Evolutionary conservation across 768 basidiomycete genomes (phyloP), one percentile per base, ranked within the genome.

Genomic region (Tricholoma furcatifolium): DNA sequence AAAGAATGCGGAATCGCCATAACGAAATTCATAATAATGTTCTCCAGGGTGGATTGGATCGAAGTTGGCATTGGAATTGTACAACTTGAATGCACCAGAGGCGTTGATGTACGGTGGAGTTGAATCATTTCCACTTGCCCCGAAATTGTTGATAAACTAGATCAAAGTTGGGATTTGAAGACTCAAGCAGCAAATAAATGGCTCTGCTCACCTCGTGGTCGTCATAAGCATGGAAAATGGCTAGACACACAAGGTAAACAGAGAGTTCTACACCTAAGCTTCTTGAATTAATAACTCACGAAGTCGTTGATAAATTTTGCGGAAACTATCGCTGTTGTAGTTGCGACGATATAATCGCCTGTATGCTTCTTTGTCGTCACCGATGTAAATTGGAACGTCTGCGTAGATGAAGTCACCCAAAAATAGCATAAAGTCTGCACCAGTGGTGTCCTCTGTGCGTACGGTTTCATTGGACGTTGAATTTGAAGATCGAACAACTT

Each of bases 361-460:
- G 62, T 87, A 91, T 15, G 78, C 76, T 43, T 84, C 78, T 52
- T 67, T 67, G 57, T 75, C 67, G 60, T 84, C 81, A 2, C 85
- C 85, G 39, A 78, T 74, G 61, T 83, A 84, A 10, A 75, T 45
- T 5, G 89, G 88, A 2, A 87, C 81, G 59, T 90, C 87, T 2
- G 84, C 84, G 57, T 90, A 88, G 56, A 91, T 84, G 55, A 85
- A 87, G 62, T 90, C 88, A 5, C 88, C 88, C 44, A 90, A 68
- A 65, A 89, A 82, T 6, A 88, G 62, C 67, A 89, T 66, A 58
- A 89, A 91, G 47, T 83, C 82, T 4, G 77, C 67, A 3, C 70
- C 71, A 18, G 31, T 7, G 38, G 23, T 36, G n/a, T 15, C 11
- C 15, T 9, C 23, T 32, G 20, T 27, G 18, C 17, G 35, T 42